Base-by-base conservation (phyloP, 1,139 yeast species). In the Blastobotrys persicus region DNA sequence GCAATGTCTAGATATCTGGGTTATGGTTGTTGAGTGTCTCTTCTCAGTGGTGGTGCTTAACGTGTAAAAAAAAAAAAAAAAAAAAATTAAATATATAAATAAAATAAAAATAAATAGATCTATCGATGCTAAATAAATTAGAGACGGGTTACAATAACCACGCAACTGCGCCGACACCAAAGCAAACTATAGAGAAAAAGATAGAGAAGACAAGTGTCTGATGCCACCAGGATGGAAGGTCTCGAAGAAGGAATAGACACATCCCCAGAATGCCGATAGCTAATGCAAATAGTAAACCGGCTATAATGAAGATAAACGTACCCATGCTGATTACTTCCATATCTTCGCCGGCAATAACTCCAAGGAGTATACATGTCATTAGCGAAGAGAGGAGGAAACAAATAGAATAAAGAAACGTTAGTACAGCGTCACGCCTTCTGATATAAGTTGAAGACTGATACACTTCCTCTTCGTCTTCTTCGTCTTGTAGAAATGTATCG, bases 101-200 rank as follows among this genome's bases (percentile, higher is more conserved):
- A 31, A 16, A 31, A 31, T 31, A 31, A 12, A 28, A 28, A 28
- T 28, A 28, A 7, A 31, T 31, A 31, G 14, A n/a, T 31, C n/a
- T 7, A 9, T 13, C 13, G 34, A 16, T 9, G 34, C 34, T 33
- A 33, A 13, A 33, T 46, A 23, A 5, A 23, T n/a, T n/a, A 23
- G 28, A 9, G 28, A 51, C 18, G 45, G 49, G 23, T 37, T 37
- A 37, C 7, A 63, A 44, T 12, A 65, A 47, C 66, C 67, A 64
- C 31, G 69, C 69, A 38, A 76, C 62, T 5, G 78, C 79, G 28
- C 77, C 77, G 28, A 76, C 76, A 9, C 74, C 77, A 31, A 73
- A 68, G 44, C 75, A 70, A 4, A 74, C 70, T 12, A 74, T 67
- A 14, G 71, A 55, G 42, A 75, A 60, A 50, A 75, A 72, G 6